Conservation (phyloP, 371 early-diverging fungal genomes). For the Dichotomocladium elegans region DNA sequence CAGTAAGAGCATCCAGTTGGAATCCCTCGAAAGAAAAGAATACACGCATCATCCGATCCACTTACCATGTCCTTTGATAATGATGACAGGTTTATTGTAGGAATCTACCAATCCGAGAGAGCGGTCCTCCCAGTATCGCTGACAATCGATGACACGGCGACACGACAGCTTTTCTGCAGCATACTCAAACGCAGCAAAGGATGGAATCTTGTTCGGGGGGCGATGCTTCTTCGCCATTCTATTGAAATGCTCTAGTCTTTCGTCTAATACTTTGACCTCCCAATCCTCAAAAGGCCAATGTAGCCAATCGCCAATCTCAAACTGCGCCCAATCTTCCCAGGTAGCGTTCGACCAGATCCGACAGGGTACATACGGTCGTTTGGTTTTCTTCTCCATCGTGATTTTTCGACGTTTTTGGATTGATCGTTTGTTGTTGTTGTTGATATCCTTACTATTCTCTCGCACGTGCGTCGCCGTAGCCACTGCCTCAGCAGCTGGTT, state of each 20-base stretch:
- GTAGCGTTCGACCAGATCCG: conserved; percentile 28
- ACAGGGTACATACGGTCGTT: conserved; percentile 29
- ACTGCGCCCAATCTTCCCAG: conserved; percentile 47
- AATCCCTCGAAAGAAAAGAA: background rate
- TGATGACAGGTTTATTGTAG: background rate
- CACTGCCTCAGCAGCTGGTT: background rate
- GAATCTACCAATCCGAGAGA: background rate
- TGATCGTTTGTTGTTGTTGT: background rate
- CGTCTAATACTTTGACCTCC: conserved; percentile 2
- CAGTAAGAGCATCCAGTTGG: too few relatives aligned
- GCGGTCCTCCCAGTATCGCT: conserved; percentile 20
- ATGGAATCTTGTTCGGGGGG: too few relatives aligned
- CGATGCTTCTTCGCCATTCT: background rate
- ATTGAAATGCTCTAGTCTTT: background rate
- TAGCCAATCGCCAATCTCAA: conserved; percentile 25
- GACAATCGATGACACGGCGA: conserved; percentile 23
- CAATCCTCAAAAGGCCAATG: conserved; percentile 32
- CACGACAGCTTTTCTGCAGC: conserved; percentile 23
- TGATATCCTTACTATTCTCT: background rate
- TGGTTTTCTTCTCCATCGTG: background rate
- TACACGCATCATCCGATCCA: background rate
- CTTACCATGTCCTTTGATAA: conserved; percentile 12
- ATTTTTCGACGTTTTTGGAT: background rate
- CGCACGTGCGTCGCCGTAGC: background rate
- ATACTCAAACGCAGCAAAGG: conserved; percentile 21